A percentile compares a stretch with the other conserved stretches of the same genome.
Evolutionary conservation across 352 stramenopile species (phyloP).

Genomic region (Phytopythium helicoides): DNA sequence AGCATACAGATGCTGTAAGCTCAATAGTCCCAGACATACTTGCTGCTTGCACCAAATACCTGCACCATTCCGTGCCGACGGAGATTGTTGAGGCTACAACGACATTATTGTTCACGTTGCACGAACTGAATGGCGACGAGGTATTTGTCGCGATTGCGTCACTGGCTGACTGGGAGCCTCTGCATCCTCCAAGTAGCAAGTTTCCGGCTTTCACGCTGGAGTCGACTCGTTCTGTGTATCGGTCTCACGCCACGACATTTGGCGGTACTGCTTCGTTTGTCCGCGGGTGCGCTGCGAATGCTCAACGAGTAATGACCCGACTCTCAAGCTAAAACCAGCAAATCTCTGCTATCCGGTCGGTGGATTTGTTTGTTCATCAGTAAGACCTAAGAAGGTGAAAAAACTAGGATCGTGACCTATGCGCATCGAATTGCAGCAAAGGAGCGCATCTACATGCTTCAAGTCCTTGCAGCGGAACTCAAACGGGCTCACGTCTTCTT

Average conservation of each 20-base stretch:
- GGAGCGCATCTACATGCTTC: too few species aligned
- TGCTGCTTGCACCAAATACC: conserved; percentile 36
- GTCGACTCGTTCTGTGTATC: conserved; percentile 32
- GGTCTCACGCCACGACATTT: neutral
- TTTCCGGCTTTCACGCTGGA: conserved; percentile 37
- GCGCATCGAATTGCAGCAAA: too few species aligned
- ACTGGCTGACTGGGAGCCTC: conserved; percentile 50
- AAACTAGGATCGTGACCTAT: too few species aligned
- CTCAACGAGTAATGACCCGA: neutral
- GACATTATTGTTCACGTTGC: conserved; percentile 43
- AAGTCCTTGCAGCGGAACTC: too few species aligned
- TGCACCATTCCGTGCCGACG: conserved; percentile 28
- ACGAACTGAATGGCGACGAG: conserved; percentile 63
- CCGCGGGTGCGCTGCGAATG: neutral
- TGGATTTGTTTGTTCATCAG: neutral
- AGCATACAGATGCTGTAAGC: conserved; percentile 39
- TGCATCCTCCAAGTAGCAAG: conserved; percentile 28
- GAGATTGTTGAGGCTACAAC: conserved; percentile 37
- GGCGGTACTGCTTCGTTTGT: neutral
- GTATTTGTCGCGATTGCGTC: conserved; percentile 60
- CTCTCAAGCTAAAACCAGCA: neutral
- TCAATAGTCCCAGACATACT: conserved; percentile 63
- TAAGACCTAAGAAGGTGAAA: neutral
- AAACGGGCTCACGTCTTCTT: too few species aligned
- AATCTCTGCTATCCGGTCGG: neutral